A percentile compares a stretch with the other conserved stretches of the same genome.
phyloP scores from a whole-genome alignment of 2,329 filamentous ascomycete genomes.

The Ciborinia camelliae region DNA sequence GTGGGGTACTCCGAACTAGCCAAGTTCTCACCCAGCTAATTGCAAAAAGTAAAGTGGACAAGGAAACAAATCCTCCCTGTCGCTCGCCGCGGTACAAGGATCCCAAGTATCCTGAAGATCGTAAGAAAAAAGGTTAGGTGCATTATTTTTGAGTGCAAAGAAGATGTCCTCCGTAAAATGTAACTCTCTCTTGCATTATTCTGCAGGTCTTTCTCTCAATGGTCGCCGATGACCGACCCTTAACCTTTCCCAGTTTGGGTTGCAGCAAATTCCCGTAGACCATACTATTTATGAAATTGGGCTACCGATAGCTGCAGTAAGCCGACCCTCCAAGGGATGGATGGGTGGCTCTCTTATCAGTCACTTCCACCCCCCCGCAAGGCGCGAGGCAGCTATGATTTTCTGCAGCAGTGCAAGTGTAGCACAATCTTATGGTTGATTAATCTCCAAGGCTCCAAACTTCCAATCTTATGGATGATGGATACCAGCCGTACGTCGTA shows the following conservation, averaged over 20 bases:
- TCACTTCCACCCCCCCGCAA: not conserved
- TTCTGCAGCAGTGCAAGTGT: not conserved
- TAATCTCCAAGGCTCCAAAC: not conserved
- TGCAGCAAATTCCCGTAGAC: constrained; percentile 7
- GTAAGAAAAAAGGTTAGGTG: not conserved
- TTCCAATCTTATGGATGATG: not conserved
- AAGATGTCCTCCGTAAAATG: not conserved
- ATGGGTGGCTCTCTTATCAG: not conserved
- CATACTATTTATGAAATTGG: not conserved
- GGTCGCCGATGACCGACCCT: constrained; percentile 12
- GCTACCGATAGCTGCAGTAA: not conserved
- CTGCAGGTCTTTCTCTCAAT: not conserved
- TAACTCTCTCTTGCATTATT: not conserved
- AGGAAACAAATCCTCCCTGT: constrained; percentile 10
- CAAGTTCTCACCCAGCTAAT: not conserved
- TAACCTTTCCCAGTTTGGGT: not conserved
- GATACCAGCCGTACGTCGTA: not conserved
- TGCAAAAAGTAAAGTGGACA: not conserved
- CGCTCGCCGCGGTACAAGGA: constrained; percentile 12
- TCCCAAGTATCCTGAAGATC: constrained; percentile 17
- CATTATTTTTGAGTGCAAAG: not conserved
- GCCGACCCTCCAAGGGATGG: not conserved
- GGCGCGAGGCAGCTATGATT: constrained; percentile 11
- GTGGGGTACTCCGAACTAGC: constrained; percentile 16
- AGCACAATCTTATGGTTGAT: not conserved